Percentiles rank a stretch among this genome's conserved stretches.
These are phyloP conservation scores for Monilinia aucupariae DNA, from an alignment of 2,329 filamentous ascomycete species.

Conservation along the genomic window DNA sequence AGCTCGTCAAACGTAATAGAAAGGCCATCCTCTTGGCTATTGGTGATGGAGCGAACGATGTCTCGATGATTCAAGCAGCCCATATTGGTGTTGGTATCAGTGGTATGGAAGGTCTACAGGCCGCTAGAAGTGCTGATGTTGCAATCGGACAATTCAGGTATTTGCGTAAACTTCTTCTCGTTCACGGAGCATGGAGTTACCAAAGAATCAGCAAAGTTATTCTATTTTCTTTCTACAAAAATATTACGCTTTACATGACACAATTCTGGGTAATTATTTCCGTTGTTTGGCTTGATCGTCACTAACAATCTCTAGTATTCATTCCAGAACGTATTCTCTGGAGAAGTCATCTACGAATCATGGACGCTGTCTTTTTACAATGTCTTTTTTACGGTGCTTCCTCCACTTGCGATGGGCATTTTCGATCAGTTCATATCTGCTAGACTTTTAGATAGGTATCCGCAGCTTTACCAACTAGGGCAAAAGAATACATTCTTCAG, in stretches of 20 bases:
- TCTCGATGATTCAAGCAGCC: constrained; percentile 99
- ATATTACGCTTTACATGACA: constrained; percentile 97
- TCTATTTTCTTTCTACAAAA: constrained; percentile 98
- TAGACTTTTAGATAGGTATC: constrained; percentile 86
- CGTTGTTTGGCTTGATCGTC: background rate
- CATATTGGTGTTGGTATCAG: constrained; percentile 98
- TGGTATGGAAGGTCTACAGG: constrained; percentile 93
- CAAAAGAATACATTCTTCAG: constrained; percentile 93
- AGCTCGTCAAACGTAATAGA: constrained; percentile 88
- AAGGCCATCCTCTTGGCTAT: constrained; percentile 91
- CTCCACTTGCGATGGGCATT: constrained; percentile 89
- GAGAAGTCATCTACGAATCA: constrained; percentile 96
- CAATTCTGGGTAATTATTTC: constrained; percentile 81
- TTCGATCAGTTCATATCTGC: constrained; percentile 98
- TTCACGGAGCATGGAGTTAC: constrained; percentile 97
- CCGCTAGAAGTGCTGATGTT: constrained; percentile 90
- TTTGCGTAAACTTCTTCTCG: constrained; percentile 85
- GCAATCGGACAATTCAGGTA: constrained; percentile 94
- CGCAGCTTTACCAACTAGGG: constrained; percentile 88
- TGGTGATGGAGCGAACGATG: constrained; percentile 95
- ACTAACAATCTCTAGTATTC: constrained; percentile 59
- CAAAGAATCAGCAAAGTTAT: constrained; percentile 96
- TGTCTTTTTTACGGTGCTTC: constrained; percentile 92
- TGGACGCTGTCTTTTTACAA: constrained; percentile 99
- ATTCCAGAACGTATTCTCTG: constrained; percentile 97